These are phyloP conservation scores for Rhodotorula paludigena DNA, from an alignment of 768 basidiomycete species.

Conservation along the genomic window DNA sequence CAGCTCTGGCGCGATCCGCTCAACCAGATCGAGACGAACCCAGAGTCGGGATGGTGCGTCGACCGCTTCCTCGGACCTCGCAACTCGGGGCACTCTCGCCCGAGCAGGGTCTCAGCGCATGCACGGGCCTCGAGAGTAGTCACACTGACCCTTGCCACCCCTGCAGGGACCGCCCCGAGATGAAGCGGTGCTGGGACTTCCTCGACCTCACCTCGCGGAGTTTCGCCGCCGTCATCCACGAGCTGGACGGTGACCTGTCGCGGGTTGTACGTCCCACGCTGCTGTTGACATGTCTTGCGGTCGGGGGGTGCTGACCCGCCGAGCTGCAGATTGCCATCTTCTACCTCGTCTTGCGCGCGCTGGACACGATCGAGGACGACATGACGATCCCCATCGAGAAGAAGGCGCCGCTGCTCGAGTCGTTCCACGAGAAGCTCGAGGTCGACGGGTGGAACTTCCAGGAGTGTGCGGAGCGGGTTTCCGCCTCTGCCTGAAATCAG, in stretches of 20 bases:
- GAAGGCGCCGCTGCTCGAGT: constrained; percentile 78
- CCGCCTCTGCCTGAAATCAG: neutral
- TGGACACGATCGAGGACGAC: constrained; percentile 98
- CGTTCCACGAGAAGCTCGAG: constrained; percentile 72
- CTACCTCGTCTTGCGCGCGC: constrained; percentile 83
- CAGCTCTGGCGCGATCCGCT: constrained; percentile 50
- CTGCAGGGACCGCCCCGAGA: constrained; percentile 63
- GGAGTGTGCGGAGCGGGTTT: constrained; percentile 48
- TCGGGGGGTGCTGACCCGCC: neutral
- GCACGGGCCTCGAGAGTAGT: neutral
- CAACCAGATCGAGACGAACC: constrained; percentile 68
- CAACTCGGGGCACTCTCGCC: no score
- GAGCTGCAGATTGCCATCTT: constrained; percentile 75
- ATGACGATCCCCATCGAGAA: constrained; percentile 83
- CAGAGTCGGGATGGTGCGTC: constrained; percentile 64
- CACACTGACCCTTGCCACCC: neutral
- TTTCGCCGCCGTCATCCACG: constrained; percentile 90
- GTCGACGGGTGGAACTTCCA: constrained; percentile 81
- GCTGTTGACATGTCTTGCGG: neutral
- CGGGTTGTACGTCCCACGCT: constrained; percentile 64
- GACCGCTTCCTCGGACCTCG: no score
- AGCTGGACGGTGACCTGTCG: constrained; percentile 89
- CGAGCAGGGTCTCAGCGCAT: neutral
- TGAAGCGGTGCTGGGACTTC: constrained; percentile 85
- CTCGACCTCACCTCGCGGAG: constrained; percentile 82